Evolutionary conservation across 169 alveolate species (phyloP).

Genomic region (Perkinsus marinus): DNA sequence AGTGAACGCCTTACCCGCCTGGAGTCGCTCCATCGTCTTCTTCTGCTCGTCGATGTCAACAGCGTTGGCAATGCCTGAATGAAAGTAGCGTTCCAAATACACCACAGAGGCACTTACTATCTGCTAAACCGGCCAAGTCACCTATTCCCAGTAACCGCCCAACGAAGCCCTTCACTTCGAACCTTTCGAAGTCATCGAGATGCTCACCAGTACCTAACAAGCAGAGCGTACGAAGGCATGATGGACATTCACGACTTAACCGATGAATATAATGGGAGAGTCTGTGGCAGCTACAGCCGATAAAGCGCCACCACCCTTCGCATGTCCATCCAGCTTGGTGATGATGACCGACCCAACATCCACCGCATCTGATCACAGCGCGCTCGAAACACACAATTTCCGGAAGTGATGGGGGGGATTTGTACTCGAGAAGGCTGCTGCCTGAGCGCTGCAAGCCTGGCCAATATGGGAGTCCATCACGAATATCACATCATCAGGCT

Average conservation of each 20-base stretch:
- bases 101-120: neutral
- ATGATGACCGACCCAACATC: constrained; percentile 92
- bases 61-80: neutral
- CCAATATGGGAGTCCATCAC: constrained; percentile 98
- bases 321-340: constrained; percentile 99
- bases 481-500: constrained; percentile 90
- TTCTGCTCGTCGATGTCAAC: neutral
- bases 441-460: constrained; percentile 98
- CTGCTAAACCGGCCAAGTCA: neutral
- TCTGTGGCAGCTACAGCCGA: constrained; percentile 94
- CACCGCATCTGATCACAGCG: constrained; percentile 56
- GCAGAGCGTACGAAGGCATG: too few species aligned
- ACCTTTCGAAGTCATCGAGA: constrained; percentile 92
- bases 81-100: too few species aligned
- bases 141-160: constrained; percentile 74
- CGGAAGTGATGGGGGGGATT: too few species aligned
- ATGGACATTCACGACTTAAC: neutral
- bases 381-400: too few species aligned
- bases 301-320: constrained; percentile 99
- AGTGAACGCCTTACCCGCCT: constrained; percentile 34
- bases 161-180: constrained; percentile 91
- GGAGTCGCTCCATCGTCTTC: neutral
- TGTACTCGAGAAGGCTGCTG: constrained; percentile 78
- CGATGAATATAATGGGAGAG: constrained; percentile 74
- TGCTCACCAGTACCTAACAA: constrained; percentile 98